A percentile compares a stretch with the other conserved stretches of the same genome.
These are phyloP conservation scores for Syzygium aqueum DNA, from an alignment of 345 rosid genomes.

Conservation along the genomic window DNA sequence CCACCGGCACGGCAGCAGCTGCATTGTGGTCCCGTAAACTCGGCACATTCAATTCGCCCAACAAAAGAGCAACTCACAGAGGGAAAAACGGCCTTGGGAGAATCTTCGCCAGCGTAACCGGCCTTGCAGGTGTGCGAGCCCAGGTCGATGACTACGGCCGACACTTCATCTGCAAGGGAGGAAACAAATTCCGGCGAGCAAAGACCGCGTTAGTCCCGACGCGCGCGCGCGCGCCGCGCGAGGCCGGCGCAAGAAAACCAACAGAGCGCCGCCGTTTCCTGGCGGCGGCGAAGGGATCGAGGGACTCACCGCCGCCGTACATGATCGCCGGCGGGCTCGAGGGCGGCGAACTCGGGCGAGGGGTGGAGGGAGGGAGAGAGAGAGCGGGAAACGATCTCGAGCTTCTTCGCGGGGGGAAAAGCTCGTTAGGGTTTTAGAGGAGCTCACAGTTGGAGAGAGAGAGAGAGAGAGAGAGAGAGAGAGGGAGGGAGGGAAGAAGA, in stretches of 20 bases:
- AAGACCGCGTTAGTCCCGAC: neutral
- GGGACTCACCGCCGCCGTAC: slow-evolving; percentile 91
- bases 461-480: neutral
- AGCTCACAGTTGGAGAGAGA: neutral
- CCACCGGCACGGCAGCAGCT: neutral
- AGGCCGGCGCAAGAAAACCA: neutral
- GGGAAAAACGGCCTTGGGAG: slow-evolving; percentile 98
- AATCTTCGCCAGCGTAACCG: slow-evolving; percentile 99
- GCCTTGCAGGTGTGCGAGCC: slow-evolving; percentile 99
- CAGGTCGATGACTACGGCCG: slow-evolving; percentile 95
- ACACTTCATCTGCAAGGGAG: slow-evolving; percentile 73
- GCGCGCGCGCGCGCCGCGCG: neutral
- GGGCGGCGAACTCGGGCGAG: neutral
- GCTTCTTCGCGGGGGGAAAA: neutral
- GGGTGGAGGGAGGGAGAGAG: neutral
- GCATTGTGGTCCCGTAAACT: neutral
- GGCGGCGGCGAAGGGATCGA: neutral
- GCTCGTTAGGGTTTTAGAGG: neutral
- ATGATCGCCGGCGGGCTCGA: slow-evolving; percentile 27
- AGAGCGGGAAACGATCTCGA: neutral
- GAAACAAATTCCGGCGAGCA: neutral
- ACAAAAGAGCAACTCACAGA: slow-evolving; percentile 42
- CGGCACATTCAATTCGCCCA: neutral
- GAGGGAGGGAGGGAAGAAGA: neutral
- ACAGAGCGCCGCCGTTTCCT: neutral